These are phyloP conservation scores for Sporothrix brunneoviolacea DNA, from an alignment of 2,329 filamentous ascomycete genomes.

Conservation along the genomic window DNA sequence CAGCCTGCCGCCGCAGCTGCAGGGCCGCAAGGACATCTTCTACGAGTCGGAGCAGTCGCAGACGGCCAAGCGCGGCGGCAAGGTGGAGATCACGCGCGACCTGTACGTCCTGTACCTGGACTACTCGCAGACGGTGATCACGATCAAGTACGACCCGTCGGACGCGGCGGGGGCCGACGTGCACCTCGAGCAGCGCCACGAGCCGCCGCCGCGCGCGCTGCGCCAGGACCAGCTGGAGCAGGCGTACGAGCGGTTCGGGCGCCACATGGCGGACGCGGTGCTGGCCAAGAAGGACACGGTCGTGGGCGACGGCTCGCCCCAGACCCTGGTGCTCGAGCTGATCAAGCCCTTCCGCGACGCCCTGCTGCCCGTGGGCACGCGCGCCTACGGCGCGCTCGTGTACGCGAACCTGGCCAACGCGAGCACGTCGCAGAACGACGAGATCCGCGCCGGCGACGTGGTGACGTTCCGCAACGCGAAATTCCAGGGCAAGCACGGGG, in stretches of 20 bases:
- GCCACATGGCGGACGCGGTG: constrained; percentile 66
- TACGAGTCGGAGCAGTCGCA: constrained; percentile 75
- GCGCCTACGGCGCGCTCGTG: constrained; percentile 83
- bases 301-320: constrained; percentile 77
- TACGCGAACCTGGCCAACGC: constrained; percentile 96
- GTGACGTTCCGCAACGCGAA: constrained; percentile 86
- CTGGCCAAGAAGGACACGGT: constrained; percentile 68
- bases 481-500: constrained; percentile 91
- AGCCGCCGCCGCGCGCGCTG: constrained; percentile 70
- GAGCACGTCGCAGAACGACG: constrained; percentile 79
- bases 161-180: constrained; percentile 69
- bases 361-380: constrained; percentile 76
- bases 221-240: constrained; percentile 91
- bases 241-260: constrained; percentile 74
- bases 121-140: constrained; percentile 91
- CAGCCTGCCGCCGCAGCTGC: constrained; percentile 71
- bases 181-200: constrained; percentile 76
- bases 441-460: constrained; percentile 88
- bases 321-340: constrained; percentile 70
- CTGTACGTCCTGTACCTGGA: constrained; percentile 88
- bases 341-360: constrained; percentile 67
- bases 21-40: constrained; percentile 75
- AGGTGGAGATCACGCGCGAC: constrained; percentile 67
- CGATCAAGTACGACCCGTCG: constrained; percentile 66
- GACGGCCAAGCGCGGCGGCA: constrained; percentile 61